Evolutionary conservation across 1,139 yeast species (phyloP).

Genomic region (Candida mesenterica): DNA sequence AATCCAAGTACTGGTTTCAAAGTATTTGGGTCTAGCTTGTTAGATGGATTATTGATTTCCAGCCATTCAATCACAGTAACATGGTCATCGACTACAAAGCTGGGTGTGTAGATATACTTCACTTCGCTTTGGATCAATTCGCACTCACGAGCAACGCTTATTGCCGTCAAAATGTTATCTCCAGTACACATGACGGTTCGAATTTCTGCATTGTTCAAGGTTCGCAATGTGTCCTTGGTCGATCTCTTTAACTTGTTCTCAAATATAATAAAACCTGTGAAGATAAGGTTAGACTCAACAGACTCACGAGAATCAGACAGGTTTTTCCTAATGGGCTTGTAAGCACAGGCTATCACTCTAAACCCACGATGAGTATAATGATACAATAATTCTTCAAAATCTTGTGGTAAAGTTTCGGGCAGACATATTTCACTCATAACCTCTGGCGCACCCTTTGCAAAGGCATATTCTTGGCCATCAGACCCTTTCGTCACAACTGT

Average conservation of each 20-base stretch:
- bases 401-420: slow-evolving; percentile 65
- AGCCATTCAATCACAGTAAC: slow-evolving; percentile 44
- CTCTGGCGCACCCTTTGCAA: slow-evolving; percentile 97
- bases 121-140: slow-evolving; percentile 51
- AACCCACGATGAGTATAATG: slow-evolving; percentile 90
- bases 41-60: slow-evolving; percentile 56
- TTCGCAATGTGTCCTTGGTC: slow-evolving; percentile 59
- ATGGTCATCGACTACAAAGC: slow-evolving; percentile 39
- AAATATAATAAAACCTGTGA: slow-evolving; percentile 86
- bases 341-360: slow-evolving; percentile 93
- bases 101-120: slow-evolving; percentile 65
- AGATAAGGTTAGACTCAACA: slow-evolving; percentile 65
- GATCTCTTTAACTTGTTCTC: slow-evolving; percentile 82
- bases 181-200: slow-evolving; percentile 97
- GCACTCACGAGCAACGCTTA: slow-evolving; percentile 88
- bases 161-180: slow-evolving; percentile 90
- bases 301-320: slow-evolving; percentile 49
- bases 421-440: slow-evolving; percentile 80
- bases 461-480: slow-evolving; percentile 42
- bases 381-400: slow-evolving; percentile 72
- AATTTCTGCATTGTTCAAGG: slow-evolving; percentile 63
- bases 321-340: slow-evolving; percentile 42
- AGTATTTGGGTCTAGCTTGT: slow-evolving; percentile 59
- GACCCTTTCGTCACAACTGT: slow-evolving; percentile 58
- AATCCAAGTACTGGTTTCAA: slow-evolving; percentile 46